Evolutionary conservation across 441 rosid genomes (phyloP).

Genomic region (Adansonia gregorii): DNA sequence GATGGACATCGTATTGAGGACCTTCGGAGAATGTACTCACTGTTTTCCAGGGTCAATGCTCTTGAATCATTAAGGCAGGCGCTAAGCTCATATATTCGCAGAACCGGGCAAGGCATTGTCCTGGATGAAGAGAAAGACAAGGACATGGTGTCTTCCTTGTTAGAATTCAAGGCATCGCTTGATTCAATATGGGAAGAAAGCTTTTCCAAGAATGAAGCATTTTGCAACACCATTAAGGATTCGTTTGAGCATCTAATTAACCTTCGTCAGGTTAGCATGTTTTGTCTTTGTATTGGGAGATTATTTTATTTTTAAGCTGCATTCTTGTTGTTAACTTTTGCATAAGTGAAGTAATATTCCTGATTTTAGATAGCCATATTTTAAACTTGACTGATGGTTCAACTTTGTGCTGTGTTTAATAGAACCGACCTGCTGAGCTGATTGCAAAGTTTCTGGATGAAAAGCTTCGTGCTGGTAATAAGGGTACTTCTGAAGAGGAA

Average conservation of each 20-base stretch:
- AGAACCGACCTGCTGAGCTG: slow-evolving; percentile 98
- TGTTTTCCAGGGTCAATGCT: slow-evolving; percentile 77
- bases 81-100: slow-evolving; percentile 74
- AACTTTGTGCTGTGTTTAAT: slow-evolving; percentile 37
- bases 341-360: not conserved
- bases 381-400: slow-evolving; percentile 2
- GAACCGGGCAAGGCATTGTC: slow-evolving; percentile 80
- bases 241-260: slow-evolving; percentile 94
- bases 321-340: not conserved
- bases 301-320: slow-evolving; percentile 12
- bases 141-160: slow-evolving; percentile 85
- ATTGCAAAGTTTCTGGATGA: slow-evolving; percentile 98
- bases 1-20: slow-evolving; percentile 93
- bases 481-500: slow-evolving; percentile 99
- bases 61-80: slow-evolving; percentile 91
- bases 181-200: slow-evolving; percentile 94
- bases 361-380: not conserved
- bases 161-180: slow-evolving; percentile 90
- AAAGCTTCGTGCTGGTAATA: slow-evolving; percentile 99
- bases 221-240: slow-evolving; percentile 89
- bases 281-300: not conserved
- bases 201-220: slow-evolving; percentile 86
- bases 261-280: slow-evolving; percentile 83
- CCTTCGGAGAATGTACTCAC: slow-evolving; percentile 76
- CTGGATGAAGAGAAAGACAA: slow-evolving; percentile 99